Base-by-base conservation (phyloP, 768 basidiomycete genomes). In the Krasilnikovozyma curviuscula region DNA sequence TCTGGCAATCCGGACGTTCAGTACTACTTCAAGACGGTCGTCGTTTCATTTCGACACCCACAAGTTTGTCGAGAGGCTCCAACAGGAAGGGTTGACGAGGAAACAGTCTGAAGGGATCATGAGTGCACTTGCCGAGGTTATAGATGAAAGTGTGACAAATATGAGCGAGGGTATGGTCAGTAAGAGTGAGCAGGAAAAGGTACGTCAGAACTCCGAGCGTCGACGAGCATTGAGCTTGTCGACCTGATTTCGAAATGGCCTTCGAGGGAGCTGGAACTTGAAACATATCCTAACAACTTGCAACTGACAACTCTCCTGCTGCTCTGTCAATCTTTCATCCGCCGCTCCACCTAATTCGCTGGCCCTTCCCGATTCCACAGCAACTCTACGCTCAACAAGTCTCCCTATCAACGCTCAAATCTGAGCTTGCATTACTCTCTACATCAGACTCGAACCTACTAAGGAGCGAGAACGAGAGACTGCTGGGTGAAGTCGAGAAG, bases 111-210 rank as follows among this genome's bases (percentile, higher is more conserved):
- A 95, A 62, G 91, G 93, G 3, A 82, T 98, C 61, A 93, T 97
- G 88, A 73, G 78, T 39, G 84, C 89, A 7, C 82, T 98, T 74
- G 83, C 86, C 12, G 85, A 88, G 57, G 89, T 97, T 53, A 86
- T 98, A 32, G 85, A 93, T 64, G 93, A 98, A 70, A 88, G 84
- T 61, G 79, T 95, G 33, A 74, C 80, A 52, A 91, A 88, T 60
- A 88, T 98, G 85, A 83, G 84, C 32, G 78, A 76, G 56, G 86
- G 85, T 57, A 82, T 97, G 79, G 91, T 97, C 51, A 86, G 83
- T 5, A 86, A 85, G 64, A 78, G 84, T 0, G 85, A 93, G 56
- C 86, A 93, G 62, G 91, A 95, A 66, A 95, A 95, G 76, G 89
- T 81, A 44, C 31, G 71, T 61, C 28, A n/a, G n/a, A n/a, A n/a